Evolutionary conservation across 1,284 basidiomycete species (phyloP).

Genomic region (Trichosporon faecale): DNA sequence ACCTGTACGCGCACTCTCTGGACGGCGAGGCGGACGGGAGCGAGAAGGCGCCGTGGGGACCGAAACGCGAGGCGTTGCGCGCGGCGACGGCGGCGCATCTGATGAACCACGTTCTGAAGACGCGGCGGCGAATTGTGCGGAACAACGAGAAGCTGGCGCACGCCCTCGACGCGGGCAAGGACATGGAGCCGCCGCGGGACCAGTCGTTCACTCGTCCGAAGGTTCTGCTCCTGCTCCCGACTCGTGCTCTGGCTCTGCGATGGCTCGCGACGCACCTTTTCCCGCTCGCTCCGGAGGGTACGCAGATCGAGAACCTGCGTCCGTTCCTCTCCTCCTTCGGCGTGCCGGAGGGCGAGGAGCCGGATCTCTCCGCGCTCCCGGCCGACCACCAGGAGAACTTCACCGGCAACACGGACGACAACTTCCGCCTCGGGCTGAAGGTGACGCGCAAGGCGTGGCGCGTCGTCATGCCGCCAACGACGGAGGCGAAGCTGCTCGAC

Average conservation of each 20-base stretch:
- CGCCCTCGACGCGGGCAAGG: conserved; percentile 49
- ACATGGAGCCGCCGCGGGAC: conserved; percentile 68
- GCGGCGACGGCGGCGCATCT: conserved; percentile 70
- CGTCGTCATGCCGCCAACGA: conserved; percentile 64
- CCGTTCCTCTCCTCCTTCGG: conserved; percentile 81
- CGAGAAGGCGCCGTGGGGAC: conserved; percentile 31
- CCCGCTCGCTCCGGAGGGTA: conserved; percentile 62
- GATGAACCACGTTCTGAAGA: conserved; percentile 85
- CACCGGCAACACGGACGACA: conserved; percentile 95
- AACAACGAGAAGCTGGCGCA: conserved; percentile 86
- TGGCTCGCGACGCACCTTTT: conserved; percentile 67
- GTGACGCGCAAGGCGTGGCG: conserved; percentile 85
- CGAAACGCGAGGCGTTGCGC: conserved; percentile 56
- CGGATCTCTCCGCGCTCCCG: conserved; percentile 68
- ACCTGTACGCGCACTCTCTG: conserved; percentile 68
- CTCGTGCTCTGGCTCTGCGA: conserved; percentile 79
- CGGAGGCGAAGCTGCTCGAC: conserved; percentile 54
- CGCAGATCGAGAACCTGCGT: conserved; percentile 78
- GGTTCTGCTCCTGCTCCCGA: conserved; percentile 83
- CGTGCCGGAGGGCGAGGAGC: conserved; percentile 69
- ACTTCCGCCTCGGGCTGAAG: conserved; percentile 88
- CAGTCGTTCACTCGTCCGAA: conserved; percentile 98
- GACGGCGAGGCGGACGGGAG: conserved; percentile 53
- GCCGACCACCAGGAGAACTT: conserved; percentile 89
- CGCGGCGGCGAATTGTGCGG: conserved; percentile 84